A percentile compares a stretch with the other conserved stretches of the same genome.
Conservation (phyloP, 805 yeast species). For the Brettanomyces custersianus region DNA sequence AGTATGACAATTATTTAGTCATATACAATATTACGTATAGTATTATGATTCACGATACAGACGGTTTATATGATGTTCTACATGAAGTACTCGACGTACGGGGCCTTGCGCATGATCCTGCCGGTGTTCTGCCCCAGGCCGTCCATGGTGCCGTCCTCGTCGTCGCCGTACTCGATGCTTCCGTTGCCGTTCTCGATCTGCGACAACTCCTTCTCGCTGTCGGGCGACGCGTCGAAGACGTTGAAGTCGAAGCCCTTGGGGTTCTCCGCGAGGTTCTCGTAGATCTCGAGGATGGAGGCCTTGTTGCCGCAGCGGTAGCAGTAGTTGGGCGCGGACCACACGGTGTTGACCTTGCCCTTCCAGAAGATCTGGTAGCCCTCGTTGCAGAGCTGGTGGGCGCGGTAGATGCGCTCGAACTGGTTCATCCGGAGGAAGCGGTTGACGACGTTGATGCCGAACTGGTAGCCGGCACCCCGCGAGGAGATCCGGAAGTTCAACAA, state of each 20-base stretch:
- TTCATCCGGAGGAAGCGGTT: constrained; percentile 76
- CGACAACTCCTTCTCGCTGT: constrained; percentile 55
- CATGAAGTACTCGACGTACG: constrained; percentile 33
- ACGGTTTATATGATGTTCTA: too few relatives aligned
- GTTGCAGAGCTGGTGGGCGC: constrained; percentile 96
- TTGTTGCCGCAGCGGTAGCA: constrained; percentile 95
- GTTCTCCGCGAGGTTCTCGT: constrained; percentile 40
- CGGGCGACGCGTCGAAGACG: constrained; percentile 96
- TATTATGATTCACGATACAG: too few relatives aligned
- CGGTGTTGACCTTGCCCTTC: constrained; percentile 86
- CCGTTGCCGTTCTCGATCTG: constrained; percentile 22
- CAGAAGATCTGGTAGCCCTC: constrained; percentile 93
- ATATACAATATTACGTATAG: too few relatives aligned
- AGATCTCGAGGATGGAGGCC: constrained; percentile 91
- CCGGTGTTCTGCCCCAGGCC: constrained; percentile 1
- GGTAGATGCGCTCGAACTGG: constrained; percentile 65
- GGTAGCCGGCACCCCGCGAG: constrained; percentile 97
- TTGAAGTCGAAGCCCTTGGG: constrained; percentile 64
- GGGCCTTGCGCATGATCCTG: constrained; percentile 24
- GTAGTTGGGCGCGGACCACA: constrained; percentile 98
- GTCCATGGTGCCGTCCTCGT: constrained; percentile 11
- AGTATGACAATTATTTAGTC: too few relatives aligned
- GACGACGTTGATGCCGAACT: constrained; percentile 87
- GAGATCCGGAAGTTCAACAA: constrained; percentile 71
- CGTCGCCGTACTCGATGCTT: constrained; percentile 20